A percentile compares a stretch with the other conserved stretches of the same genome.
phyloP scores from a whole-genome alignment of 495 filamentous ascomycete genomes.

The Extremus antarcticus region DNA sequence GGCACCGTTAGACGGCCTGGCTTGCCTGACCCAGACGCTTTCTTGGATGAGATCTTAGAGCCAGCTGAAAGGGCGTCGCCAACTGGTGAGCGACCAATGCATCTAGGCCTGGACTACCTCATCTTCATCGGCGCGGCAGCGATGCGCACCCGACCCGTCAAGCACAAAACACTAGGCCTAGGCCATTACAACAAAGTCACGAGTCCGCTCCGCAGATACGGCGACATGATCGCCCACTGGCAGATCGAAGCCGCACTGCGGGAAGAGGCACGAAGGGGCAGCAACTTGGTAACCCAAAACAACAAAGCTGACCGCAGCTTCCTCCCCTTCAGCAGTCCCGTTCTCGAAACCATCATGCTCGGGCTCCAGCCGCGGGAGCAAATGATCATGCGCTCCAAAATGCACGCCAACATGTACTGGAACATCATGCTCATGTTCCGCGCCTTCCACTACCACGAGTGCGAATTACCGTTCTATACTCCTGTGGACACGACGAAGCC shows the following conservation, averaged over 20 bases:
- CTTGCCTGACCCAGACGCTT: conserved; percentile 30
- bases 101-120: conserved; percentile 29
- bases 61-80: conserved; percentile 19
- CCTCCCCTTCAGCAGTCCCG: conserved; percentile 52
- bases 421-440: conserved; percentile 59
- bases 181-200: conserved; percentile 69
- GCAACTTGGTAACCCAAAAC: conserved; percentile 37
- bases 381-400: conserved; percentile 29
- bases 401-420: conserved; percentile 45
- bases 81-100: conserved; percentile 20
- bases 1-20: conserved; percentile 52
- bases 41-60: conserved; percentile 25
- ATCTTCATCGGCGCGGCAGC: conserved; percentile 41
- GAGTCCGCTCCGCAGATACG: conserved; percentile 73
- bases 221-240: conserved; percentile 78
- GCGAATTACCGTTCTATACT: conserved; percentile 39
- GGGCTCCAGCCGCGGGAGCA: conserved; percentile 41
- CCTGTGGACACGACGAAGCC: conserved; percentile 6
- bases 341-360: conserved; percentile 46
- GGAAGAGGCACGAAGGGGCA: conserved; percentile 50
- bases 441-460: conserved; percentile 61
- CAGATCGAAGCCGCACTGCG: conserved; percentile 77
- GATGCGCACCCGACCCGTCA: conserved; percentile 39
- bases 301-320: conserved; percentile 26
- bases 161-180: conserved; percentile 52